These are phyloP conservation scores for Gracilaria gracilis DNA, from an alignment of 23 red algal species.

Conservation along the genomic window DNA sequence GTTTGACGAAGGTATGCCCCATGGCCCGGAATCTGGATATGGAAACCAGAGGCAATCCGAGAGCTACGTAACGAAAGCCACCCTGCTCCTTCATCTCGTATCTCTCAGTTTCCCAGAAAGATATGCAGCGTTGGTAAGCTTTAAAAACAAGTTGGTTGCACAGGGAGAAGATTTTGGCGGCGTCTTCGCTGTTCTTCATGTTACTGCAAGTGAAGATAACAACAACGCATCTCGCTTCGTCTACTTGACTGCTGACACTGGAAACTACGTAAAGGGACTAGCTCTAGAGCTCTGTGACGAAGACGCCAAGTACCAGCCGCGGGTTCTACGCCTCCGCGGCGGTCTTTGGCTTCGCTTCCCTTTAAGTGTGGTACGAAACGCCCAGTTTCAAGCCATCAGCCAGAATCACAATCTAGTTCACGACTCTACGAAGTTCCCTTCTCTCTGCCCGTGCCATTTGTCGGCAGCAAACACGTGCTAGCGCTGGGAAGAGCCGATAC, in stretches of 20 bases:
- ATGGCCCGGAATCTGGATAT: constrained; percentile 30
- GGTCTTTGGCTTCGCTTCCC: constrained; percentile 41
- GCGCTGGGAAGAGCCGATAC: background rate
- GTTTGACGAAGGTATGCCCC: constrained; percentile 49
- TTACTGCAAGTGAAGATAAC: background rate
- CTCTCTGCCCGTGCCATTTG: constrained; percentile 26
- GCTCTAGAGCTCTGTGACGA: constrained; percentile 60
- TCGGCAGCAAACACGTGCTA: constrained; percentile 1
- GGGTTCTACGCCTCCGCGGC: constrained; percentile 47
- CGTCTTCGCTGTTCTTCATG: constrained; percentile 54
- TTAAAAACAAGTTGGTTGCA: background rate
- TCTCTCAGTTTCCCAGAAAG: constrained; percentile 25
- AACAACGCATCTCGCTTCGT: constrained; percentile 30
- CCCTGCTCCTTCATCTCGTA: background rate
- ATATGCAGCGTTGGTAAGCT: constrained; percentile 34
- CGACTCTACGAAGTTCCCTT: constrained; percentile 53
- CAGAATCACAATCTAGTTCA: constrained; percentile 54
- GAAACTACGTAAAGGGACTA: constrained; percentile 32
- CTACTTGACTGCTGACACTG: constrained; percentile 46
- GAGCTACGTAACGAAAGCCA: background rate
- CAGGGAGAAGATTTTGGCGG: constrained; percentile 62
- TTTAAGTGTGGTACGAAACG: constrained; percentile 34
- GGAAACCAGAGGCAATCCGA: constrained; percentile 28
- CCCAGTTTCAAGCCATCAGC: constrained; percentile 33
- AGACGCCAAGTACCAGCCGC: constrained; percentile 32